Evolutionary conservation across 2,329 filamentous ascomycete genomes (phyloP), one percentile per base, ranked within the genome.

Genomic region (Ascochyta viciae-villosae): DNA sequence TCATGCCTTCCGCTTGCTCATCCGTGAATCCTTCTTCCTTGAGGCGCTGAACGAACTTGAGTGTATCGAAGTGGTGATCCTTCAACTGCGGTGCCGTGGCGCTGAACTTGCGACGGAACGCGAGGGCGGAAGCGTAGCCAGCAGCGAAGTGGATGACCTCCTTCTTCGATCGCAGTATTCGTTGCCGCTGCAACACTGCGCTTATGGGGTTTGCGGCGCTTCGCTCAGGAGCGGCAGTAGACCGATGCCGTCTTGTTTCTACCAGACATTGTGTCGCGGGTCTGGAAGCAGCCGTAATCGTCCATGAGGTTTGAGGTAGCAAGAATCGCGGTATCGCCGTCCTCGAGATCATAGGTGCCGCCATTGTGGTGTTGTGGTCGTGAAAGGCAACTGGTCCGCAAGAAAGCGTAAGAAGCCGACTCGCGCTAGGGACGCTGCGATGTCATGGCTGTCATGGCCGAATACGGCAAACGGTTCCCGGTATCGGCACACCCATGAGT

Each of bases 11-110:
- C 2, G 93, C 89, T 78, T 99, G 95, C 65, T 93, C 90, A 76
- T 98, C 94, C 23, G 92, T 96, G 76, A 98, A 97, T 0, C 95
- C 95, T 75, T 99, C 95, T 64, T 86, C 86, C 75, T 94, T 88
- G 37, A 99, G 82, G 48, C 91, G 85, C 78, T 96, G 91, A 35
- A 99, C 93, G 74, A 99, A 96, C 79, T 96, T 97, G 60, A 99
- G 85, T 0, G 95, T 99, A 77, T 99, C 95, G 74, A 99, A 99
- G 77, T 99, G 93, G 77, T 99, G 95, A 70, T 97, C 93, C 62
- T 90, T 86, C 48, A 76, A 74, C 46, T 80, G 83, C 34, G 78
- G 69, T 2, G 85, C 74, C 0, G 91, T 89, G 33, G 87, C 84
- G 74, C 92, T 89, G 74, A 97, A 94, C 50, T 63, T 50, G 49